Conservation (phyloP, 176 grass and related monocot genomes). For the Aegilops bicornis region DNA sequence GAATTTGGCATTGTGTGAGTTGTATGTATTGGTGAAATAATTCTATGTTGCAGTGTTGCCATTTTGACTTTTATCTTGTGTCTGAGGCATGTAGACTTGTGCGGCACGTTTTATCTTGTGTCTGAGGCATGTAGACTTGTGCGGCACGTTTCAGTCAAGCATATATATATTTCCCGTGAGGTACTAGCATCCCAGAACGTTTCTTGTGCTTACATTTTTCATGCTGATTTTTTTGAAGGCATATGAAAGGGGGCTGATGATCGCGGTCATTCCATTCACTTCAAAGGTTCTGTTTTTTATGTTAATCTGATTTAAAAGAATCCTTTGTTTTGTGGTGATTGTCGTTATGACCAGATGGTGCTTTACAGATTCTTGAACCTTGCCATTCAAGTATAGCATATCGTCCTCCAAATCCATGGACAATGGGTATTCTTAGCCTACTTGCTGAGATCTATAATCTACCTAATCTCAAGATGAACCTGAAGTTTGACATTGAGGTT, state of each 20-base stretch:
- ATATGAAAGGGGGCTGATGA: slow-evolving; percentile 97
- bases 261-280: slow-evolving; percentile 94
- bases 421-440: slow-evolving; percentile 96
- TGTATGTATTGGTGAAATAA: background rate
- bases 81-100: background rate
- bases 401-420: slow-evolving; percentile 99
- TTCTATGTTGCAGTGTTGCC: slow-evolving; percentile 3
- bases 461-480: slow-evolving; percentile 99
- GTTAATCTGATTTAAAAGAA: background rate
- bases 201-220: slow-evolving; percentile 12
- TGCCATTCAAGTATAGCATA: slow-evolving; percentile 95
- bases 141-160: background rate
- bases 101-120: background rate
- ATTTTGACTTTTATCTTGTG: background rate
- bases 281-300: slow-evolving; percentile 75
- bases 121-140: background rate
- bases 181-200: background rate
- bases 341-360: slow-evolving; percentile 17
- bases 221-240: slow-evolving; percentile 52
- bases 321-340: slow-evolving; percentile 7
- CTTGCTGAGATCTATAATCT: slow-evolving; percentile 92
- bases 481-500: slow-evolving; percentile 99
- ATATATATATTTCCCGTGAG: background rate
- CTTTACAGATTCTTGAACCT: slow-evolving; percentile 89
- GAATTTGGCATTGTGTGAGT: background rate